These are phyloP conservation scores for Malassezia cuniculi DNA, from an alignment of 1,284 basidiomycete genomes.

Conservation along the genomic window DNA sequence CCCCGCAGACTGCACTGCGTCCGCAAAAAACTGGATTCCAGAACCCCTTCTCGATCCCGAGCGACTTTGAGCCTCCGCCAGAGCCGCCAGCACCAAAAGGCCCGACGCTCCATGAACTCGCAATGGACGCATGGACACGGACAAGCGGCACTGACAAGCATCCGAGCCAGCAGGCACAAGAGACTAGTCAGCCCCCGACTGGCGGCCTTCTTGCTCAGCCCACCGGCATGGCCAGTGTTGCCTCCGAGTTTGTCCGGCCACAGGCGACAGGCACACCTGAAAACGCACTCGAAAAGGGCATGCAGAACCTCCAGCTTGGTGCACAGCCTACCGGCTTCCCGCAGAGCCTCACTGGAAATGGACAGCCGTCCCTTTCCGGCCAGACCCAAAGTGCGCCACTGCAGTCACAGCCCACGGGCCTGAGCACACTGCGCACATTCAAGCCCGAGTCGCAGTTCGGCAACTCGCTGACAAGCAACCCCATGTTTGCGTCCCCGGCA, in stretches of 20 bases:
- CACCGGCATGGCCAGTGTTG: slow-evolving; percentile 45
- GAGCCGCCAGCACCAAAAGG: slow-evolving; percentile 53
- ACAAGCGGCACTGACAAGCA: slow-evolving; percentile 5
- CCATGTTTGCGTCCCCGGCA: slow-evolving; percentile 5
- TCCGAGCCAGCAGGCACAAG: slow-evolving; percentile 10
- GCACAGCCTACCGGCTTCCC: slow-evolving; percentile 5
- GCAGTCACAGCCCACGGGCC: slow-evolving; percentile 26
- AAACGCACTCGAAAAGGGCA: not conserved
- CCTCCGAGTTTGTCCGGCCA: slow-evolving; percentile 41
- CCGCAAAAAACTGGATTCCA: slow-evolving; percentile 83
- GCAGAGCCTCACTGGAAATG: slow-evolving; percentile 14
- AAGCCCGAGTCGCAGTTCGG: slow-evolving; percentile 31
- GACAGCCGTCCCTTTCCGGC: slow-evolving; percentile 18
- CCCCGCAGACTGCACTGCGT: slow-evolving; percentile 1
- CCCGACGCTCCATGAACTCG: slow-evolving; percentile 68
- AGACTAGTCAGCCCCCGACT: slow-evolving; percentile 13
- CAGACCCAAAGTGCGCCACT: slow-evolving; percentile 6
- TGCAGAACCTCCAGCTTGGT: slow-evolving; percentile 4
- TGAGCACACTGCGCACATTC: slow-evolving; percentile 18
- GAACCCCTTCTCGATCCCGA: slow-evolving; percentile 58
- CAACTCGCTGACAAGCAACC: slow-evolving; percentile 15
- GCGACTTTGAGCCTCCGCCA: slow-evolving; percentile 56
- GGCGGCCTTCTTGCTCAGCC: slow-evolving; percentile 24
- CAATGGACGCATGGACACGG: slow-evolving; percentile 47
- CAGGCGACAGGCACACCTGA: slow-evolving; percentile 12